Conservation (phyloP, 2,329 filamentous ascomycete species). For the Tolypocladium paradoxum region DNA sequence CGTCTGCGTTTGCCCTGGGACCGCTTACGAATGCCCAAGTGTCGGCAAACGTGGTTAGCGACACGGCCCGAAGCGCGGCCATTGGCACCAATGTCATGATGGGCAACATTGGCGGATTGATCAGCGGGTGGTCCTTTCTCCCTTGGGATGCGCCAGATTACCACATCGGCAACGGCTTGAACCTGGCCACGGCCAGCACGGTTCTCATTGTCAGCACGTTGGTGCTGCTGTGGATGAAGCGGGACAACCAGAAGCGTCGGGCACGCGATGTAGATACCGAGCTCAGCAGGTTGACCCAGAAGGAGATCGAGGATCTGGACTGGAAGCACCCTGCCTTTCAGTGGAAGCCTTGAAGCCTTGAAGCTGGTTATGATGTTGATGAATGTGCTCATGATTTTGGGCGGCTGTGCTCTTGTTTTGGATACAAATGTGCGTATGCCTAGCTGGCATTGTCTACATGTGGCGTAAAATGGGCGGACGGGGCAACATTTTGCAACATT, state of each 20-base stretch:
- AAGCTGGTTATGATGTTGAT: not conserved
- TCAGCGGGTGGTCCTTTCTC: slow-evolving; percentile 56
- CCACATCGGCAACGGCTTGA: slow-evolving; percentile 60
- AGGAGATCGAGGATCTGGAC: slow-evolving; percentile 49
- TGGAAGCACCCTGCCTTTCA: slow-evolving; percentile 57
- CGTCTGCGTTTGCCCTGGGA: slow-evolving; percentile 52
- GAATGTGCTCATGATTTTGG: too few relatives aligned
- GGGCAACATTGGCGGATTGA: slow-evolving; percentile 60
- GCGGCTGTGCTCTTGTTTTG: not conserved
- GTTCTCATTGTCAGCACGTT: slow-evolving; percentile 38
- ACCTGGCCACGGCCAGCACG: slow-evolving; percentile 44
- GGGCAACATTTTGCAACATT: not conserved
- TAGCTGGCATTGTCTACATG: not conserved
- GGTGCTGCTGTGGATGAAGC: slow-evolving; percentile 49
- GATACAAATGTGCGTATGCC: not conserved
- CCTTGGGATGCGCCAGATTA: slow-evolving; percentile 54
- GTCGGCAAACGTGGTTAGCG: slow-evolving; percentile 60
- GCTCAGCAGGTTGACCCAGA: slow-evolving; percentile 38
- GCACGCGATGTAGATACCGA: slow-evolving; percentile 25
- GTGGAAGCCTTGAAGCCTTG: slow-evolving; percentile 35
- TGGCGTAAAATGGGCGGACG: too few relatives aligned
- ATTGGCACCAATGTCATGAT: slow-evolving; percentile 60
- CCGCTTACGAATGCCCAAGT: slow-evolving; percentile 57
- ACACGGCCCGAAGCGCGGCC: slow-evolving; percentile 56
- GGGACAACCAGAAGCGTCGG: slow-evolving; percentile 40